These are phyloP conservation scores for Paramecium bursaria DNA, from an alignment of 73 alveolate genomes.

Conservation along the genomic window DNA sequence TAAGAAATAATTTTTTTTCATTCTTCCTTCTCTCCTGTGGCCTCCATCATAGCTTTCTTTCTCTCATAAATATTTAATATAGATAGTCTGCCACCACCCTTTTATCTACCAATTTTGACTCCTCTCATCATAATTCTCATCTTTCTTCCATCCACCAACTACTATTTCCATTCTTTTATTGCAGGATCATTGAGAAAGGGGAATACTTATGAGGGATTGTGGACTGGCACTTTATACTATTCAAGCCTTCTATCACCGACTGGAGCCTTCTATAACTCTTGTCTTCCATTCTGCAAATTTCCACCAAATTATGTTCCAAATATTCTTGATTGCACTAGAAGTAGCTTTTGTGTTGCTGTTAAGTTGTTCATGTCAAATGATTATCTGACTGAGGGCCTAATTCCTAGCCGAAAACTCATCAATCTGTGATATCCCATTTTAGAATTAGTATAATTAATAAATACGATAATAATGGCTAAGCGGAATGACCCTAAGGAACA, in stretches of 20 bases:
- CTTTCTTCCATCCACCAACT: constrained; percentile 38
- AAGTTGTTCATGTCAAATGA: constrained; percentile 13
- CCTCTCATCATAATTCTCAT: constrained; percentile 68
- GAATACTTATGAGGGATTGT: constrained; percentile 37
- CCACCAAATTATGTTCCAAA: constrained; percentile 57
- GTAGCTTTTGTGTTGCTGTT: constrained; percentile 33
- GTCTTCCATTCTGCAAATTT: constrained; percentile 47
- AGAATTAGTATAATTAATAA: too few relatives aligned
- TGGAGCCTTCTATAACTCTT: constrained; percentile 12
- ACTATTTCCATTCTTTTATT: background rate
- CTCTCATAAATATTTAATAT: constrained; percentile 53
- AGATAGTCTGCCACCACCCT: constrained; percentile 56
- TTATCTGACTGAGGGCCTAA: too few relatives aligned
- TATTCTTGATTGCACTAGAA: constrained; percentile 18
- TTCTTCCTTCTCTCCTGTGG: too few relatives aligned
- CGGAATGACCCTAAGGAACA: constrained; percentile 37
- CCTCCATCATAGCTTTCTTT: constrained; percentile 13
- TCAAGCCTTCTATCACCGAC: constrained; percentile 16
- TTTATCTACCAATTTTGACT: constrained; percentile 54
- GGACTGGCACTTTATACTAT: constrained; percentile 39
- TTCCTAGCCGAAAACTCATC: too few relatives aligned
- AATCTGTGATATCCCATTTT: too few relatives aligned
- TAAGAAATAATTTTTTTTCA: too few relatives aligned
- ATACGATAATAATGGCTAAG: constrained; percentile 21
- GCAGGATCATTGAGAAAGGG: background rate